Percentiles rank a stretch among this genome's conserved stretches.
Conservation (phyloP, 768 basidiomycete genomes). For the Xerocomellus amylosporus region DNA sequence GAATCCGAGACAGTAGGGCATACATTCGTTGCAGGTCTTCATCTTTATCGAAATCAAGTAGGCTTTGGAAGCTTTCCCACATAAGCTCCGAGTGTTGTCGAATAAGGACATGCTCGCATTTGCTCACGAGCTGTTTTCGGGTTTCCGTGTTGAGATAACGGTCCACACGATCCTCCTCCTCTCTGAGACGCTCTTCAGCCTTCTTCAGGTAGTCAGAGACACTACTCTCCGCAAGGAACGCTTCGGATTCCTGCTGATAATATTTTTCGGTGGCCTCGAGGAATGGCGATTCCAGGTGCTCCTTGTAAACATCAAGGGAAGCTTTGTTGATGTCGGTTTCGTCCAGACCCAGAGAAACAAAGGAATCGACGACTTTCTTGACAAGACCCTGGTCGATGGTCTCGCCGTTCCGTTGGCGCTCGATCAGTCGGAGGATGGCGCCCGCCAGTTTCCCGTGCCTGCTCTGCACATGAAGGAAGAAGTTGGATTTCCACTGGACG, state of each 20-base stretch:
- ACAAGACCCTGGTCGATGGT: conserved; percentile 89
- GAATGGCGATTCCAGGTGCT: conserved; percentile 88
- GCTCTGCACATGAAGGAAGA: conserved; percentile 85
- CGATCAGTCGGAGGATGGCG: conserved; percentile 86
- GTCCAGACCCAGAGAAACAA: conserved; percentile 92
- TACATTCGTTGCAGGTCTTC: conserved; percentile 97
- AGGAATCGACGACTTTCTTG: conserved; percentile 93
- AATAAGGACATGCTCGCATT: conserved; percentile 92
- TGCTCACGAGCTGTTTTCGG: conserved; percentile 71
- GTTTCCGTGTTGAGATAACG: conserved; percentile 89
- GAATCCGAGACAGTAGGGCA: conserved; percentile 83
- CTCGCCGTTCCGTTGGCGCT: conserved; percentile 92
- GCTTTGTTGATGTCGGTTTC: conserved; percentile 89
- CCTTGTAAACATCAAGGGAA: conserved; percentile 90
- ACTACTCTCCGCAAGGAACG: conserved; percentile 83
- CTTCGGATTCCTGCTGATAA: conserved; percentile 88
- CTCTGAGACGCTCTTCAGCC: conserved; percentile 86
- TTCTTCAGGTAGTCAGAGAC: conserved; percentile 95
- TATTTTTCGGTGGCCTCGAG: conserved; percentile 85
- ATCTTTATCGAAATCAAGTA: conserved; percentile 91
- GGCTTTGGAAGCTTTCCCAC: conserved; percentile 89
- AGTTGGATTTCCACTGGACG: conserved; percentile 91
- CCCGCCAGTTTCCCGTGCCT: conserved; percentile 79
- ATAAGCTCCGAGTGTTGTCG: conserved; percentile 79
- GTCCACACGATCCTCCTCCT: conserved; percentile 95